Evolutionary conservation across 2,329 filamentous ascomycete species (phyloP).

Genomic region (Neopestalotiopsis sp.): DNA sequence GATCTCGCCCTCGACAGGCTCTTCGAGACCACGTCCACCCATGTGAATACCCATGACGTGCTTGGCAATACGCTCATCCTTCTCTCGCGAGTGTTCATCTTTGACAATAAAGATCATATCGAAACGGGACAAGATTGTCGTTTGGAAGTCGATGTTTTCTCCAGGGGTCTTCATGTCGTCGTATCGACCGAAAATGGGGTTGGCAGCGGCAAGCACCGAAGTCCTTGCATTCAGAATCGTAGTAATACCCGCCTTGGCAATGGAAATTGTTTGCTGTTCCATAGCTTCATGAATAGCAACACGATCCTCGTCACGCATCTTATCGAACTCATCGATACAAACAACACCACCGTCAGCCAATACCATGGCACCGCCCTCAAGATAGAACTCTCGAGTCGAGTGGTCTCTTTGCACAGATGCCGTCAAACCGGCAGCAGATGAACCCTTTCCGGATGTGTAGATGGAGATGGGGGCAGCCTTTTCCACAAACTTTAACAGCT

Average conservation of each 20-base stretch:
- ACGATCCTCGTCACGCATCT: conserved; percentile 98
- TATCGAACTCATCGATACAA: conserved; percentile 99
- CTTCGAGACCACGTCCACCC: conserved; percentile 82
- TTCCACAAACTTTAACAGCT: conserved; percentile 95
- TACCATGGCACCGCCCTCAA: conserved; percentile 98
- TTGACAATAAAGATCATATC: conserved; percentile 99
- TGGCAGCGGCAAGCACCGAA: conserved; percentile 92
- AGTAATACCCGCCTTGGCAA: conserved; percentile 97
- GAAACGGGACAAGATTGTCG: conserved; percentile 95
- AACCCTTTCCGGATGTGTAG: conserved; percentile 98
- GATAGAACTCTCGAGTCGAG: conserved; percentile 92
- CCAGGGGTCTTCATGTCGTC: conserved; percentile 97
- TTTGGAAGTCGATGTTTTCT: conserved; percentile 99
- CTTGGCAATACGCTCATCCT: conserved; percentile 91
- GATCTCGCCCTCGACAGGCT: conserved; percentile 85
- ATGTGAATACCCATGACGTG: conserved; percentile 99
- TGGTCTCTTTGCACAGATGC: conserved; percentile 95
- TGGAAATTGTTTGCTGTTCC: conserved; percentile 99
- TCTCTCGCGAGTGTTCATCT: conserved; percentile 87
- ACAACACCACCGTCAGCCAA: conserved; percentile 95
- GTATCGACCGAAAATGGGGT: conserved; percentile 96
- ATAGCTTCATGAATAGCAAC: conserved; percentile 99
- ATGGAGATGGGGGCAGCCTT: conserved; percentile 96
- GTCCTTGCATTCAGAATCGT: conserved; percentile 97
- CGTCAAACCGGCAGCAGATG: conserved; percentile 94